These are phyloP conservation scores for Malassezia slooffiae DNA, from an alignment of 1,284 basidiomycete species.

Conservation along the genomic window DNA sequence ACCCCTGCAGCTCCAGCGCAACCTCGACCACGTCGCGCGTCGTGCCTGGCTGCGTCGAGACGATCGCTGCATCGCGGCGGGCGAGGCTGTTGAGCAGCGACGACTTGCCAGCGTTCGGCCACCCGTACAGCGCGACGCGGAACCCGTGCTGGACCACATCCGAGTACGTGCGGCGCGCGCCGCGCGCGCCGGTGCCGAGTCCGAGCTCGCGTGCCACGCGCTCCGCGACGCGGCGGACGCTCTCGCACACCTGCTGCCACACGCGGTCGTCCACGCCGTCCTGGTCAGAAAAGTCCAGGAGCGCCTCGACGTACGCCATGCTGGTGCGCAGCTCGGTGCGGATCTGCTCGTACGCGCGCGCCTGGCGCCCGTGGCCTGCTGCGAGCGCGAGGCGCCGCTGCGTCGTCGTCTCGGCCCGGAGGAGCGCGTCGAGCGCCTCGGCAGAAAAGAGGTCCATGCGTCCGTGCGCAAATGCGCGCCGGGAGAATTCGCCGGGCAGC, in stretches of 20 bases:
- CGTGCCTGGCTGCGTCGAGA: conserved; percentile 71
- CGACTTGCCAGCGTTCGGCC: conserved; percentile 80
- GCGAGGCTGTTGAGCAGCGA: conserved; percentile 70
- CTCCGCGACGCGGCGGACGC: conserved; percentile 1
- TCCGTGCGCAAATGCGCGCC: conserved; percentile 65
- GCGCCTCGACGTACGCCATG: conserved; percentile 66
- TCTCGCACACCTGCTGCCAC: conserved; percentile 48
- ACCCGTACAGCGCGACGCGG: conserved; percentile 71
- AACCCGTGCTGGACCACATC: conserved; percentile 67
- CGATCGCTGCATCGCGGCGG: conserved; percentile 74
- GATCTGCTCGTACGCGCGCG: conserved; percentile 56
- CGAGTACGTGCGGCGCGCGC: conserved; percentile 52
- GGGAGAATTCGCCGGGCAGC: conserved; percentile 74
- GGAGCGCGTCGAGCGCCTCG: conserved; percentile 69
- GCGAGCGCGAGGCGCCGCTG: conserved; percentile 64
- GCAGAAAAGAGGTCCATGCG: conserved; percentile 71
- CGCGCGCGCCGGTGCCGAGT: too few species aligned
- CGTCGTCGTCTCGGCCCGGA: conserved; percentile 70
- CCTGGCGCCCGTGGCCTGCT: conserved; percentile 54
- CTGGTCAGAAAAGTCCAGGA: conserved; percentile 82
- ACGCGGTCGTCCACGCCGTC: conserved; percentile 71
- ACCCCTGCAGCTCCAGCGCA: conserved; percentile 65
- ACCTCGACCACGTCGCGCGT: conserved; percentile 74
- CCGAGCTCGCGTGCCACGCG: too few species aligned
- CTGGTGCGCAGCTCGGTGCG: conserved; percentile 59